Evolutionary conservation across 1,284 basidiomycete genomes (phyloP).

Genomic region (Prillingera fragicola): DNA sequence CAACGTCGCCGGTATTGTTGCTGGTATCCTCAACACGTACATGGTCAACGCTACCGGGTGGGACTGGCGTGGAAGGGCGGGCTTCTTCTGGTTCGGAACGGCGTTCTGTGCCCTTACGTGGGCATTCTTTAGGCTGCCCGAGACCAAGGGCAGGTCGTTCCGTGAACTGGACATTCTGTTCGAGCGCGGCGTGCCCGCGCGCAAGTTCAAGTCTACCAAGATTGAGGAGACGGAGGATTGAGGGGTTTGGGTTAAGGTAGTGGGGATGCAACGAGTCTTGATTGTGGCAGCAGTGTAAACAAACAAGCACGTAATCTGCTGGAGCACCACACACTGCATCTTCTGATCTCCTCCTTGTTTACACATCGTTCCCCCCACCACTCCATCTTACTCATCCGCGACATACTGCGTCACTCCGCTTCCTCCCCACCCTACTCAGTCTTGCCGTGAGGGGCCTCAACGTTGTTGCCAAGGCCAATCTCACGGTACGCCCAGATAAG

Average conservation of each 20-base stretch:
- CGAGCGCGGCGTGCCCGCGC: constrained; percentile 37
- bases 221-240: constrained; percentile 32
- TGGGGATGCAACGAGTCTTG: too few species aligned
- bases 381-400: too few species aligned
- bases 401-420: too few species aligned
- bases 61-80: not conserved
- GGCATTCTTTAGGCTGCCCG: constrained; percentile 41
- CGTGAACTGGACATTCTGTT: constrained; percentile 47
- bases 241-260: too few species aligned
- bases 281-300: too few species aligned
- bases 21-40: not conserved
- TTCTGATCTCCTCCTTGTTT: too few species aligned
- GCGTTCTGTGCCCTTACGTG: constrained; percentile 11
- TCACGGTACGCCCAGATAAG: constrained; percentile 13
- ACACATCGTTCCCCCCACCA: too few species aligned
- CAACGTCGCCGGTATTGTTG: not conserved
- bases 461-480: too few species aligned
- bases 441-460: too few species aligned
- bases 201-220: constrained; percentile 38
- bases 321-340: too few species aligned
- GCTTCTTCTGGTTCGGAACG: constrained; percentile 29
- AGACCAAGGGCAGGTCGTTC: constrained; percentile 46
- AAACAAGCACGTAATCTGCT: too few species aligned
- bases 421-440: too few species aligned
- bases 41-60: not conserved